Base-by-base conservation (phyloP, 768 basidiomycete genomes). In the Stropharia rugosoannulata region DNA sequence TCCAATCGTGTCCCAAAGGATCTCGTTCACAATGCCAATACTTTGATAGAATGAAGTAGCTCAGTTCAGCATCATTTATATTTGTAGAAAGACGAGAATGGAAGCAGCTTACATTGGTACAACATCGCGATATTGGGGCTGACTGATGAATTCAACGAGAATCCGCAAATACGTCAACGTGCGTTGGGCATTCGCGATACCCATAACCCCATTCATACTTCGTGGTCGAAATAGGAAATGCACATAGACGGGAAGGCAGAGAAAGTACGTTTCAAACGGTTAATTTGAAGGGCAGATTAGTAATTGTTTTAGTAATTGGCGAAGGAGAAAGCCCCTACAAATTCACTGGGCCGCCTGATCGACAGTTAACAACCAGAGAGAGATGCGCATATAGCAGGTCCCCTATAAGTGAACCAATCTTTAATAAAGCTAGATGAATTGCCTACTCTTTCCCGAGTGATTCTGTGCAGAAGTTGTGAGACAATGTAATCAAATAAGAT, bases 131-230 rank as follows among this genome's bases (percentile, higher is more conserved):
- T 92, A 92, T 64, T 90, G 77, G 5, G 85, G 83, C 67, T 92
- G 90, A 50, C 82, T 84, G 68, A 95, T 88, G 75, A 96, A 95
- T 72, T 92, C 90, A 53, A 86, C 83, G 55, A 92, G 66, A 59
- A 87, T 85, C 29, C 91, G 83, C 64, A 95, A 85, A 66, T 90
- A 88, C 61, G 89, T 86, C 54, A 95, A 77, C 15, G 89, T 82
- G 29, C 95, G 83, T 63, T 95, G 89, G 9, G 90, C 93, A 62
- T 97, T 96, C 44, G 91, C 89, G 38, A 90, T 75, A 41, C 93
- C 93, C 94, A 95, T 95, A 50, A 89, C 84, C 53, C 90, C 90
- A 62, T 85, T 80, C 60, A 92, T 73, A 64, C 75, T 77, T 45
- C n/a, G 51, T 48, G 51, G 40, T 25, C 42, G 51, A 40, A 51